Percentiles rank a stretch among this genome's conserved stretches.
These are phyloP conservation scores for Trypanosomatidae sp. DNA, from an alignment of 208 protist species.

Conservation along the genomic window DNA sequence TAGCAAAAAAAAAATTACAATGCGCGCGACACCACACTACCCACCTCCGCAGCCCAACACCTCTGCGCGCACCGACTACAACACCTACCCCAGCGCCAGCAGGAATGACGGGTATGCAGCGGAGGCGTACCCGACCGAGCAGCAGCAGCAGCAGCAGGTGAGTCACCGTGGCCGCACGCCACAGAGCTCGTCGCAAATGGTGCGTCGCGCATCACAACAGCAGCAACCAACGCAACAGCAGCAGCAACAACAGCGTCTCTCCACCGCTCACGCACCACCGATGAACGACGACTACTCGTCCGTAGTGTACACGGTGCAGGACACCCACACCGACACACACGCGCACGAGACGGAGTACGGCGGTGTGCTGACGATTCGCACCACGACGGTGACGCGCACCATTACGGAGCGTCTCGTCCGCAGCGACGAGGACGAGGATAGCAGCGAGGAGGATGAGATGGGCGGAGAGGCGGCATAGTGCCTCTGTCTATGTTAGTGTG, in stretches of 20 bases:
- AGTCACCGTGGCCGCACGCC: neutral
- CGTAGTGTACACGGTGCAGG: slow-evolving; percentile 43
- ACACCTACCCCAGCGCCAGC: neutral
- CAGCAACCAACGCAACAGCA: neutral
- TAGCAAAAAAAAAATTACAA: neutral
- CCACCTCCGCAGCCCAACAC: neutral
- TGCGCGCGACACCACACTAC: slow-evolving; percentile 10
- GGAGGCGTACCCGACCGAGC: too few species aligned
- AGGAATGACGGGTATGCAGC: neutral
- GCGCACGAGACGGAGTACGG: slow-evolving; percentile 57
- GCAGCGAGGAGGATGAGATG: slow-evolving; percentile 34
- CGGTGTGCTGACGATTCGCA: slow-evolving; percentile 59
- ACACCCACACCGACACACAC: slow-evolving; percentile 44
- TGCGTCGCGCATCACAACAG: too few species aligned
- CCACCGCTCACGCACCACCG: neutral
- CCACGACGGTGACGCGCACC: slow-evolving; percentile 61
- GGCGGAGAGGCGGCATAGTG: neutral
- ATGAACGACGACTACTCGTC: neutral
- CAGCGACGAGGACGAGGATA: slow-evolving; percentile 58
- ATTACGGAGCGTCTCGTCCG: slow-evolving; percentile 62
- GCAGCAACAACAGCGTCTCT: neutral
- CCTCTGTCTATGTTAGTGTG: too few species aligned
- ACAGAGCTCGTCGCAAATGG: too few species aligned
- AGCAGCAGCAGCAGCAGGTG: neutral
- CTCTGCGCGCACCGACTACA: neutral